These are phyloP conservation scores for Metschnikowia proteae DNA, from an alignment of 805 yeast species.

Conservation along the genomic window DNA sequence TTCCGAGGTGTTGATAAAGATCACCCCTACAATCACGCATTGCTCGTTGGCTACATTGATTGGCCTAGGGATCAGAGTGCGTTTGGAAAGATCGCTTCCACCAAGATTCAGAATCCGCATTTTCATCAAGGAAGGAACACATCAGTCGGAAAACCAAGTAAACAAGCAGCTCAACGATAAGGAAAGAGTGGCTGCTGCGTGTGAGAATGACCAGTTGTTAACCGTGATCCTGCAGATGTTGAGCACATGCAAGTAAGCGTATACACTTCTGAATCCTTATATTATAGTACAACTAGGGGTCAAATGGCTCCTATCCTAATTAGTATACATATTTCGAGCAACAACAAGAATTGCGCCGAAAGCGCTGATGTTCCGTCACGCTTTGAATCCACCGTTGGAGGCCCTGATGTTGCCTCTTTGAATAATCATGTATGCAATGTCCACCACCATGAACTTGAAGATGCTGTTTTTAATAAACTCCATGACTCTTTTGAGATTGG, in stretches of 20 bases:
- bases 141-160: conserved; percentile 93
- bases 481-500: conserved; percentile 26
- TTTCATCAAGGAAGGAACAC: conserved; percentile 84
- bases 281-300: neutral
- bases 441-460: conserved; percentile 36
- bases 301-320: neutral
- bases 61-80: conserved; percentile 89
- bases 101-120: conserved; percentile 77
- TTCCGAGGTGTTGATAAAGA: conserved; percentile 73
- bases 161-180: conserved; percentile 96
- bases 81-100: conserved; percentile 86
- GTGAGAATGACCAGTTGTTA: conserved; percentile 90
- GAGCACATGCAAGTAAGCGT: conserved; percentile 56
- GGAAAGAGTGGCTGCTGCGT: conserved; percentile 97
- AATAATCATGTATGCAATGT: conserved; percentile 33
- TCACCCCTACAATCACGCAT: conserved; percentile 97
- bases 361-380: neutral
- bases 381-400: neutral
- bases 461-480: conserved; percentile 35
- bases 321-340: neutral
- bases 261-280: neutral
- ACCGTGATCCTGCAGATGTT: conserved; percentile 92
- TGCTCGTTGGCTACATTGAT: conserved; percentile 94
- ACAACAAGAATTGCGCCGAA: neutral
- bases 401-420: conserved; percentile 10